Evolutionary conservation across 2,329 filamentous ascomycete species (phyloP), one percentile per base, ranked within the genome.

Genomic region (Zasmidium citrigriseum): DNA sequence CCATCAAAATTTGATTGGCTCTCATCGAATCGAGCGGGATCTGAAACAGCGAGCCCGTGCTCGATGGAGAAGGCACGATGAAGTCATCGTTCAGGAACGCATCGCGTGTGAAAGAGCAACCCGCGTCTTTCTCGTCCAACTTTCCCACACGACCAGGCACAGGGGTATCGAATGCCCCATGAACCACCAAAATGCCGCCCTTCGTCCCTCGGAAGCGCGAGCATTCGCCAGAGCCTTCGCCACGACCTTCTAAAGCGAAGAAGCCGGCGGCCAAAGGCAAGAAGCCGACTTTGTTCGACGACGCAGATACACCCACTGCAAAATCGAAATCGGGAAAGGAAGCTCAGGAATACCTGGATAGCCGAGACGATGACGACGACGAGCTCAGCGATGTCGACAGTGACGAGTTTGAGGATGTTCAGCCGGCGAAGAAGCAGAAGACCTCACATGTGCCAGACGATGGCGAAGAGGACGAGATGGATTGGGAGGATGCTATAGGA

Each of bases 191-290:
- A 44, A 91, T 91, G 88, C 87, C 89, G 68, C 88, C 89, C 22
- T 77, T 83, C 64, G 80, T 90, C 16, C 81, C 86, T 50, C 85
- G 86, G 66, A 92, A 91, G 76, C 83, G 87, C 60, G 67, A 85
- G 64, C 83, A 81, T 60, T 83, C 84, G 1, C 76, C 81, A 0
- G 73, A 76, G 1, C 72, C 76, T 24, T 68, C 72, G 27, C 68
- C 73, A 63, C 57, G 65, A 61, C 9, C 76, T 78, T 52, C 60
- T 23, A 21, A 57, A 21, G 63, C 62, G 22, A 67, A 41, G 34
- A 41, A 61, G 38, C 59, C 60, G 14, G 58, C 64, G 46, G 22
- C 60, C 49, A 67, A 69, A 66, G 59, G 56, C 34, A 65, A 61
- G 24, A 78, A 75, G 64, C 70, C 75, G 38, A 73, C 73, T 11